Evolutionary conservation across 495 filamentous ascomycete species (phyloP), one percentile per base, ranked within the genome.

Genomic region (Podospora didyma): DNA sequence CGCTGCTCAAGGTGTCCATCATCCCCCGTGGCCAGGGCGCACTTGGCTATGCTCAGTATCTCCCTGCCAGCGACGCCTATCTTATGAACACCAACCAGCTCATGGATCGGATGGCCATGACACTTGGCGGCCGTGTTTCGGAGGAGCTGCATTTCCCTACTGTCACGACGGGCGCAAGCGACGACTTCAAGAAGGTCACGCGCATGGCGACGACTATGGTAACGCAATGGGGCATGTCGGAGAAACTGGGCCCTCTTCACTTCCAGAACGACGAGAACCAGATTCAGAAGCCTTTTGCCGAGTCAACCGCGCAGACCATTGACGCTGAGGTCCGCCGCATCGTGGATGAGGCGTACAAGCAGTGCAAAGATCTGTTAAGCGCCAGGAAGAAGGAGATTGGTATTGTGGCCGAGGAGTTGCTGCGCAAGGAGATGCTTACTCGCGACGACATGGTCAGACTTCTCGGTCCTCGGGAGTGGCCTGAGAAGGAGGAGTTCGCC

Each of bases 21-120:
- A 97, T 98, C 65, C 94, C 94, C 14, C 91, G 94, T 69, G 93
- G 92, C 58, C 87, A 91, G 69, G 94, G 91, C 49, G 90, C 91
- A 20, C 79, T 98, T 22, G 94, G 94, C 19, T 98, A 98, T 68
- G 94, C 94, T 7, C 94, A 98, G 71, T 96, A 96, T 69, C 81
- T 98, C n/a, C 94, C 94, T 2, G 74, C 85, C 2, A 83, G 86
- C 28, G 94, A 98, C 67, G 89, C 88, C 23, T 97, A 97, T 71
- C 81, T 97, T 51, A 89, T 98, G 91, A 96, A 85, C 60, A 86
- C 89, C 60, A 87, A 92, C 70, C 94, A 98, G 75, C 77, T 98
- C 23, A 97, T 97, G 92, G 94, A 98, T 72, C 90, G 95, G 57
- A 98, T 98, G 95, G 94, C 95, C 58, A 98, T 98, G 94, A 96